phyloP scores from a whole-genome alignment of 352 stramenopile genomes.

The Globisporangium barbulae region DNA sequence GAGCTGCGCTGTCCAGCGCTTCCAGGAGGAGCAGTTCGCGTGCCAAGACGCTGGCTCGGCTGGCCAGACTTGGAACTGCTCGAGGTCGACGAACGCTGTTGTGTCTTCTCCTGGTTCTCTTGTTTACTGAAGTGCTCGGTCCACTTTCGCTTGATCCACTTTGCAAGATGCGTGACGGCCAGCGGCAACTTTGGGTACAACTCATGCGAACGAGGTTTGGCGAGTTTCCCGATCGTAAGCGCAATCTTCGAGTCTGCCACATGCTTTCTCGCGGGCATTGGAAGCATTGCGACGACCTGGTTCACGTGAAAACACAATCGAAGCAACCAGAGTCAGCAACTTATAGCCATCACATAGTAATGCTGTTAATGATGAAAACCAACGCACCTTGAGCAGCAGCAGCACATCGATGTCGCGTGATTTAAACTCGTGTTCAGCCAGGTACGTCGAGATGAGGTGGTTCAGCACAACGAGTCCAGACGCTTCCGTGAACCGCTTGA shows the following conservation, averaged over 20 bases:
- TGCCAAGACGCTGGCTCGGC: constrained; percentile 16
- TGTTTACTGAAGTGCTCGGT: constrained; percentile 39
- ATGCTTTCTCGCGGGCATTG: constrained; percentile 43
- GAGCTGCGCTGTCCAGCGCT: constrained; percentile 4
- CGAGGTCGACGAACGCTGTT: not conserved
- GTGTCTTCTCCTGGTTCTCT: constrained; percentile 12
- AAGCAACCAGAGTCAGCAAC: constrained; percentile 1
- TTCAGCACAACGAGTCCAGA: constrained; percentile 59
- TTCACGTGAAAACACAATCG: constrained; percentile 11
- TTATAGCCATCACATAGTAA: not conserved
- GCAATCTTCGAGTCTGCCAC: constrained; percentile 61
- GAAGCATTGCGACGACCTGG: constrained; percentile 74
- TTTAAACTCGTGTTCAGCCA: constrained; percentile 25
- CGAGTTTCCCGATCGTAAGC: constrained; percentile 52
- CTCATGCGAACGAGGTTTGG: constrained; percentile 37
- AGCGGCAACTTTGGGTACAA: constrained; percentile 32
- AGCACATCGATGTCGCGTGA: constrained; percentile 13
- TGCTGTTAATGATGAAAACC: not conserved
- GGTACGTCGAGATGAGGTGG: constrained; percentile 36
- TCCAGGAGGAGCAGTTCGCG: constrained; percentile 14
- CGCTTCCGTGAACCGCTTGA: constrained; percentile 58
- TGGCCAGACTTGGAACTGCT: constrained; percentile 15
- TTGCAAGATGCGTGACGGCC: constrained; percentile 44
- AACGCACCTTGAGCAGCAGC: constrained; percentile 14
- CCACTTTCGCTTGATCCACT: constrained; percentile 76